phyloP scores from a whole-genome alignment of 805 yeast species.

The Metschnikowia borealis region DNA sequence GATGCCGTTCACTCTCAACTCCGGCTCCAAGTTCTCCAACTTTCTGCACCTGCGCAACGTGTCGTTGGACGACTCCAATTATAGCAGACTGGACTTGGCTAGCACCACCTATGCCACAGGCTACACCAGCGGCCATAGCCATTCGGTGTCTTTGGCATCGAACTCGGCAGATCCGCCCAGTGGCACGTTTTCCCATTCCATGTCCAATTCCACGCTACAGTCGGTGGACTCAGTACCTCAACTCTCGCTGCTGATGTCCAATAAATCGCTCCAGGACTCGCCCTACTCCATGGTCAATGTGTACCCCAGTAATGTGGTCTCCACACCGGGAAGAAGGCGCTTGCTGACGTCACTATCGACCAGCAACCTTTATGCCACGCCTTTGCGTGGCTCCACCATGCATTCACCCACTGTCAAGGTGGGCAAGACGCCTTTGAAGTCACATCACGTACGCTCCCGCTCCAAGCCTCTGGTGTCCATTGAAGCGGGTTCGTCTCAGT shows the following conservation, averaged over 20 bases:
- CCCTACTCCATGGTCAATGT: conserved; percentile 23
- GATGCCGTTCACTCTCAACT: conserved; percentile 23
- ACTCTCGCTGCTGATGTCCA: conserved; percentile 32
- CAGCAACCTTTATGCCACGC: conserved; percentile 28
- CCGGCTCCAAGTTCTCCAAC: conserved; percentile 13
- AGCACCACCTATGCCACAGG: neutral
- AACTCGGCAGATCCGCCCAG: conserved; percentile 17
- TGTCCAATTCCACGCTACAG: conserved; percentile 20
- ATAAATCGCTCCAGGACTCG: conserved; percentile 32
- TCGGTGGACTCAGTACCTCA: conserved; percentile 36
- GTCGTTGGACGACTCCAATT: conserved; percentile 14
- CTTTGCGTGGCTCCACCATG: conserved; percentile 23
- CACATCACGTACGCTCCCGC: conserved; percentile 13
- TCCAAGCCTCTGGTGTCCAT: conserved; percentile 14
- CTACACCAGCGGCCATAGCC: neutral
- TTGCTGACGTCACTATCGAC: conserved; percentile 34
- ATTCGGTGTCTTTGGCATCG: conserved; percentile 9
- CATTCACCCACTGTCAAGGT: conserved; percentile 23
- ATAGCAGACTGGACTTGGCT: conserved; percentile 4
- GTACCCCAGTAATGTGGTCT: conserved; percentile 9
- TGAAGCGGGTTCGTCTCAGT: conserved; percentile 14
- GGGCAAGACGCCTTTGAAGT: conserved; percentile 31
- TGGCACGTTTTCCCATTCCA: conserved; percentile 14
- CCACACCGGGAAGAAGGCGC: conserved; percentile 37
- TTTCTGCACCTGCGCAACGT: conserved; percentile 20